Evolutionary conservation across 352 stramenopile species (phyloP).

Genomic region (Phytophthora pini): DNA sequence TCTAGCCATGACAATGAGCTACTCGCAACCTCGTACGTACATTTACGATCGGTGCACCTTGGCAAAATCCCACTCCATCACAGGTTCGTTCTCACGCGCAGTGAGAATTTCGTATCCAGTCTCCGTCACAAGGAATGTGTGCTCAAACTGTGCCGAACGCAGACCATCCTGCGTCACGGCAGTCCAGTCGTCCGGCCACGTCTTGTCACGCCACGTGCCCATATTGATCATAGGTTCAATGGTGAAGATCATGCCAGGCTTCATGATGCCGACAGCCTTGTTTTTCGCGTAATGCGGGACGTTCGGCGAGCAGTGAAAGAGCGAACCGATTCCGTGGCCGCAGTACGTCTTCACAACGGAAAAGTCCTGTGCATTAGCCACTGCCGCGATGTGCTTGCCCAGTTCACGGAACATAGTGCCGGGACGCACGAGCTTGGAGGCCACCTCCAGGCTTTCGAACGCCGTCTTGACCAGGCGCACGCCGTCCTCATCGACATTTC

Average conservation of each 20-base stretch:
- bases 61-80: constrained; percentile 87
- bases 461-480: constrained; percentile 93
- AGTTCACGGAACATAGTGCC: constrained; percentile 97
- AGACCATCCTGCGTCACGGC: constrained; percentile 95
- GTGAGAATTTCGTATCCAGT: constrained; percentile 98
- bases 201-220: constrained; percentile 90
- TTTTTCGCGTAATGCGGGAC: constrained; percentile 99
- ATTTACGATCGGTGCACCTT: constrained; percentile 77
- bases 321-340: constrained; percentile 96
- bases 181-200: constrained; percentile 99
- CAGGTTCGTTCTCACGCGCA: constrained; percentile 82
- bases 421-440: constrained; percentile 92
- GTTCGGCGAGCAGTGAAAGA: constrained; percentile 98
- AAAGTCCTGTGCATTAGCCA: constrained; percentile 88
- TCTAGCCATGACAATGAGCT: background rate
- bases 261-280: constrained; percentile 98
- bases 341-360: constrained; percentile 98
- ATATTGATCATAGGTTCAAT: constrained; percentile 99
- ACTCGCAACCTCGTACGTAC: constrained; percentile 1
- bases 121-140: constrained; percentile 99
- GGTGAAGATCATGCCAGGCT: constrained; percentile 98
- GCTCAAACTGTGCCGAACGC: constrained; percentile 97
- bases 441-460: constrained; percentile 93
- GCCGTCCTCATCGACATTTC: constrained; percentile 95
- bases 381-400: constrained; percentile 93